Conservation (phyloP, 2,329 filamentous ascomycete species). For the Laburnicola sp. region DNA sequence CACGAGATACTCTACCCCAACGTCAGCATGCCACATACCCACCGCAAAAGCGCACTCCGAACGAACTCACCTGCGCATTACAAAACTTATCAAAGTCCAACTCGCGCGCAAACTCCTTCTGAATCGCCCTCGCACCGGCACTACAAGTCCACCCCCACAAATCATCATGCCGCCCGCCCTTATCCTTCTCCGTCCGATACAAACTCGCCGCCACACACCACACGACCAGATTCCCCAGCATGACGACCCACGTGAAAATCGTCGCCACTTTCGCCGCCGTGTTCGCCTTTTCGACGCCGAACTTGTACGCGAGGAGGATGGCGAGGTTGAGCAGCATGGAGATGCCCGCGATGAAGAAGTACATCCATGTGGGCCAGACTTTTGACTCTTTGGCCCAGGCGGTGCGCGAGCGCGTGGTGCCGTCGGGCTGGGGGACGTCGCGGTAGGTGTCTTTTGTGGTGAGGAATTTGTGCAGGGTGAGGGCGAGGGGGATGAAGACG, state of each 20-base stretch:
- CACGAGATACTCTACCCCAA: conserved; percentile 35
- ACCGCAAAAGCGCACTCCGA: not conserved
- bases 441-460: conserved; percentile 37
- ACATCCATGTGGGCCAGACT: conserved; percentile 48
- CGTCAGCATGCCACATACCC: conserved; percentile 10
- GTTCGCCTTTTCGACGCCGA: conserved; percentile 41
- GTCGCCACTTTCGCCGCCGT: conserved; percentile 29
- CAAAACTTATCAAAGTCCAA: conserved; percentile 45
- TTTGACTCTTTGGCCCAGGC: conserved; percentile 46
- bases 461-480: conserved; percentile 47
- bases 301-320: conserved; percentile 41
- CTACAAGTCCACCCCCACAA: conserved; percentile 50
- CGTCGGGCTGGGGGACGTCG: conserved; percentile 19
- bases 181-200: conserved; percentile 44
- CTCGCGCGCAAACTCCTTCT: conserved; percentile 41
- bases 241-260: conserved; percentile 33
- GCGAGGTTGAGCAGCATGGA: conserved; percentile 40
- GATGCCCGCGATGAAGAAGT: conserved; percentile 38
- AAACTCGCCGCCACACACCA: conserved; percentile 42
- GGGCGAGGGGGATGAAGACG: conserved; percentile 41
- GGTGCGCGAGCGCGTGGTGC: conserved; percentile 35
- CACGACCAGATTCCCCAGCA: conserved; percentile 40
- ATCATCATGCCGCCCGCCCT: conserved; percentile 41
- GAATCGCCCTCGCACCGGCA: conserved; percentile 38
- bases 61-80: conserved; percentile 40